Evolutionary conservation across 2,329 filamentous ascomycete species (phyloP).

Genomic region (Phialophora macrospora): DNA sequence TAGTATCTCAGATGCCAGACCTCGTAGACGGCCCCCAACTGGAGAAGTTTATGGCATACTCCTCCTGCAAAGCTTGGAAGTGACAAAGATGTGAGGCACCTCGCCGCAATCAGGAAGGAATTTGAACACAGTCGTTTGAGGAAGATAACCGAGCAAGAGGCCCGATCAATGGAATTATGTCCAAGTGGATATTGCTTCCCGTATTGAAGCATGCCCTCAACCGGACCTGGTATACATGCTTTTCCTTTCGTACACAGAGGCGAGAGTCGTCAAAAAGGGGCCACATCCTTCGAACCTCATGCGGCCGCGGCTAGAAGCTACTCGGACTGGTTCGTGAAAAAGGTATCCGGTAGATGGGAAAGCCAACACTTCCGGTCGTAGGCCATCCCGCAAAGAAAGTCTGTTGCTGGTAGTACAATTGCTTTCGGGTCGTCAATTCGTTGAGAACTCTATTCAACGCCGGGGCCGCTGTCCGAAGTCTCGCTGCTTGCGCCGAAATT

Average conservation of each 20-base stretch:
- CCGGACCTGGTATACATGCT: slow-evolving; percentile 33
- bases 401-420: slow-evolving; percentile 28
- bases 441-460: slow-evolving; percentile 35
- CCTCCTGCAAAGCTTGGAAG: background rate
- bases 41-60: background rate
- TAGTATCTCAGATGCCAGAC: background rate
- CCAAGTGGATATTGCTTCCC: slow-evolving; percentile 23
- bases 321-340: background rate
- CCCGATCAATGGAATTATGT: slow-evolving; percentile 30
- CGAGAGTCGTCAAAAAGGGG: slow-evolving; percentile 29
- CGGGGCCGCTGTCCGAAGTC: slow-evolving; percentile 36
- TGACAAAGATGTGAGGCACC: slow-evolving; percentile 17
- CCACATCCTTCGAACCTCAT: background rate
- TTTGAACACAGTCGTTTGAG: background rate
- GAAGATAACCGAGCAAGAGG: slow-evolving; percentile 10
- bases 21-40: background rate
- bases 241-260: slow-evolving; percentile 35
- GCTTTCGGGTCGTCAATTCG: slow-evolving; percentile 11
- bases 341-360: background rate
- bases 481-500: slow-evolving; percentile 38
- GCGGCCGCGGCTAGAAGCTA: background rate
- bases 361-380: background rate
- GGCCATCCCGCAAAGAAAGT: slow-evolving; percentile 14
- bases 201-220: slow-evolving; percentile 20
- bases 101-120: background rate